These are phyloP conservation scores for Cyclocybe aegerita DNA, from an alignment of 768 basidiomycete species.

Conservation along the genomic window DNA sequence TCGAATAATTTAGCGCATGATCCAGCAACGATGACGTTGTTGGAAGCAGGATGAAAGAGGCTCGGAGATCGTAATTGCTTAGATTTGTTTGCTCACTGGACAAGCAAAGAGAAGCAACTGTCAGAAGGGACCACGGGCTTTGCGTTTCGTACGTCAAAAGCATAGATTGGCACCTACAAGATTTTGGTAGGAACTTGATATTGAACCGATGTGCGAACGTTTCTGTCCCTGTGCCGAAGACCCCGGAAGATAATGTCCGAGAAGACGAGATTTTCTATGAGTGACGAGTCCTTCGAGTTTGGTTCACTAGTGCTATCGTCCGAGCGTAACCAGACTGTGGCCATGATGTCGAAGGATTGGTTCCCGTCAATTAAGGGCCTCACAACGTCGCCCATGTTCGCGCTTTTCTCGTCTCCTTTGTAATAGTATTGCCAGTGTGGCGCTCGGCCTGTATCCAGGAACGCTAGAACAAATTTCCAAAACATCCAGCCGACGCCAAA, in stretches of 20 bases:
- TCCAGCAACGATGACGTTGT: constrained; percentile 29
- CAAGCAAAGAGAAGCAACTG: neutral
- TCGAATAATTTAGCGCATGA: constrained; percentile 28
- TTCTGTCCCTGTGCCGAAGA: constrained; percentile 23
- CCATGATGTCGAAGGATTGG: constrained; percentile 17
- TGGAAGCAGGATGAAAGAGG: constrained; percentile 33
- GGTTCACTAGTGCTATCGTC: neutral
- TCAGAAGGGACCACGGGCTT: neutral
- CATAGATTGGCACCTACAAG: constrained; percentile 25
- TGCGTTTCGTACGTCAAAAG: neutral
- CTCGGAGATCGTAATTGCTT: constrained; percentile 33
- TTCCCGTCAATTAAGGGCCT: constrained; percentile 12
- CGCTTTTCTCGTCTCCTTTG: too few relatives aligned
- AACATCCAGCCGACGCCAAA: too few relatives aligned
- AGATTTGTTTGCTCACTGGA: constrained; percentile 21
- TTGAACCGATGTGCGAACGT: constrained; percentile 21
- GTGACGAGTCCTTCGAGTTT: neutral
- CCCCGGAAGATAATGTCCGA: constrained; percentile 29
- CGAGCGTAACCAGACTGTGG: constrained; percentile 17
- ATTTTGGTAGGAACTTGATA: constrained; percentile 27
- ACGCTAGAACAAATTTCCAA: too few relatives aligned
- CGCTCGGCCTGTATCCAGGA: too few relatives aligned
- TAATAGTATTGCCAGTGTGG: too few relatives aligned
- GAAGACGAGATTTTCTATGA: constrained; percentile 18
- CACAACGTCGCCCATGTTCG: constrained; percentile 7